These are phyloP conservation scores for Mycosarcoma mackinlayi DNA, from an alignment of 1,284 basidiomycete species.

Conservation along the genomic window DNA sequence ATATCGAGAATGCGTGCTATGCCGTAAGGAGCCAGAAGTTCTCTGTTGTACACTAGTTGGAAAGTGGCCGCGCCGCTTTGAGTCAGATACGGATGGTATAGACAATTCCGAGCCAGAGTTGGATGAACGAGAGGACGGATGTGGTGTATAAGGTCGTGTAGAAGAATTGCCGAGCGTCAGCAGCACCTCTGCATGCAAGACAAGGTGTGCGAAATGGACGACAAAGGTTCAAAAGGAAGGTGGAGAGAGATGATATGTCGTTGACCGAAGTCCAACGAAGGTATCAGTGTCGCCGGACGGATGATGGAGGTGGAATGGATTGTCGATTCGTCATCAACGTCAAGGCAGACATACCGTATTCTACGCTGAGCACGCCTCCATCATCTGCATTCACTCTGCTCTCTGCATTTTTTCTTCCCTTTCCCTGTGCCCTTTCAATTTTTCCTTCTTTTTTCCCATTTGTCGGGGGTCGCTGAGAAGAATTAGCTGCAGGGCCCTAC, in stretches of 20 bases:
- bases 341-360: no score
- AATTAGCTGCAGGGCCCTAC: not conserved
- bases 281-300: not conserved
- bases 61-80: not conserved
- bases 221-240: no score
- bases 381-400: not conserved
- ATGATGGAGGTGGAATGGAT: not conserved
- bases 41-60: slow-evolving; percentile 16
- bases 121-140: not conserved
- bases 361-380: no score
- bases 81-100: slow-evolving; percentile 14
- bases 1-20: slow-evolving; percentile 13
- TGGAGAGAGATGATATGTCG: no score
- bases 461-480: slow-evolving; percentile 5
- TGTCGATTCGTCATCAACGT: no score
- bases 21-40: not conserved
- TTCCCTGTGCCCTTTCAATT: not conserved
- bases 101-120: slow-evolving; percentile 1
- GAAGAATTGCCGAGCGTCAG: not conserved
- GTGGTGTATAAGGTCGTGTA: not conserved
- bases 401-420: slow-evolving; percentile 4
- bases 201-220: no score
- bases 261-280: slow-evolving; percentile 8
- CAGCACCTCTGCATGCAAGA: not conserved
- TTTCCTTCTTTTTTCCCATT: slow-evolving; percentile 2